phyloP scores from a whole-genome alignment of 495 filamentous ascomycete genomes.

The Tuber microsphaerosporum region DNA sequence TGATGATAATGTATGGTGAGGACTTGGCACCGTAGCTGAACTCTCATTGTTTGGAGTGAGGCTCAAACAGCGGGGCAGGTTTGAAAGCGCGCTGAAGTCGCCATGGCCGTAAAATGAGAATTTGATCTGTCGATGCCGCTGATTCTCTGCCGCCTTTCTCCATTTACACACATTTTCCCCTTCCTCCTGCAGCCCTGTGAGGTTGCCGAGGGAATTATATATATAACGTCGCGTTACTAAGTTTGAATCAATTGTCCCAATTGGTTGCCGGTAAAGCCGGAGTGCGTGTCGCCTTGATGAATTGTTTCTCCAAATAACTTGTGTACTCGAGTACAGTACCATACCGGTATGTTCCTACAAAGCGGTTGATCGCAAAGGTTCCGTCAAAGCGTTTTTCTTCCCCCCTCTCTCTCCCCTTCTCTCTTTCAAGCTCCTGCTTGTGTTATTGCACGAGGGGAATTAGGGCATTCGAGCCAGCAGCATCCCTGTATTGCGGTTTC shows the following conservation, averaged over 20 bases:
- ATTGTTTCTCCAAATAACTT: neutral
- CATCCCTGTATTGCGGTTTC: neutral
- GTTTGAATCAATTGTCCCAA: neutral
- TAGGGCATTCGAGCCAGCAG: neutral
- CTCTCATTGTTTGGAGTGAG: neutral
- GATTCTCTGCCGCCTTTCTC: neutral
- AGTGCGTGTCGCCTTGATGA: neutral
- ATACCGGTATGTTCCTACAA: neutral
- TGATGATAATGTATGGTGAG: neutral
- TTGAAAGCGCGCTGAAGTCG: neutral
- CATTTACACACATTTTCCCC: neutral
- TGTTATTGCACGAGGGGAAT: neutral
- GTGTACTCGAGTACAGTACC: no score
- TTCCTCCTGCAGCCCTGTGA: conserved; percentile 1
- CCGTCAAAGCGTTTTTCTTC: neutral
- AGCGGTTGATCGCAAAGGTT: neutral
- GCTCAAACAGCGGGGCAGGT: neutral
- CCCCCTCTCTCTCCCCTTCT: neutral
- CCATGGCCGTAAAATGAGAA: conserved; percentile 5
- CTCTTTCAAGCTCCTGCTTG: neutral
- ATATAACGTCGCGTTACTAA: neutral
- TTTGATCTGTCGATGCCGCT: neutral
- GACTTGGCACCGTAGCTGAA: neutral
- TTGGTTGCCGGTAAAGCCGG: neutral
- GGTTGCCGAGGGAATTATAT: neutral